Conservation (phyloP, 2,329 filamentous ascomycete genomes). For the Alternaria conjuncta region DNA sequence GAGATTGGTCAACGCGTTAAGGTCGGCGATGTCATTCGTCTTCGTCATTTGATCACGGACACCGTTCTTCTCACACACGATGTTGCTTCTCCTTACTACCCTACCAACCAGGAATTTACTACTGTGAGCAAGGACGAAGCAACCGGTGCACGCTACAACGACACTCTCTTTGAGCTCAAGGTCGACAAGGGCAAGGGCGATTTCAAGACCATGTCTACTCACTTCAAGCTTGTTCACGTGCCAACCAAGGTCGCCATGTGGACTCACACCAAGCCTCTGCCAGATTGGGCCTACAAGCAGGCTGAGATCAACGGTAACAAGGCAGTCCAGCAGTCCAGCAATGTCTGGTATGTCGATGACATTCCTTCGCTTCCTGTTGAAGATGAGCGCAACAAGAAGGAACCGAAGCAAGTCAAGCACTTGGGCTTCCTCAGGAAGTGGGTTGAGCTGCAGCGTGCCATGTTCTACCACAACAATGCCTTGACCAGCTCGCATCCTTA, state of each 20-base stretch:
- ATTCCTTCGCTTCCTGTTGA: slow-evolving; percentile 79
- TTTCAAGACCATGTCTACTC: slow-evolving; percentile 87
- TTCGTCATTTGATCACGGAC: slow-evolving; percentile 86
- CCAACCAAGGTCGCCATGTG: slow-evolving; percentile 98
- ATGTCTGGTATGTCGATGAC: slow-evolving; percentile 93
- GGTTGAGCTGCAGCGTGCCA: slow-evolving; percentile 93
- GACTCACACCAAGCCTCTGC: slow-evolving; percentile 94
- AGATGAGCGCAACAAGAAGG: slow-evolving; percentile 74
- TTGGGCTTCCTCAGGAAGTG: slow-evolving; percentile 93
- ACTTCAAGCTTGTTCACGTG: slow-evolving; percentile 95
- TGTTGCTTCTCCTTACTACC: slow-evolving; percentile 93
- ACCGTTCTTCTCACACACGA: slow-evolving; percentile 90
- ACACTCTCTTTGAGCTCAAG: slow-evolving; percentile 90
- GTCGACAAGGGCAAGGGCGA: slow-evolving; percentile 85
- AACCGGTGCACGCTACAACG: slow-evolving; percentile 75
- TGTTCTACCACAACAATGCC: slow-evolving; percentile 99
- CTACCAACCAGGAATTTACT: slow-evolving; percentile 98
- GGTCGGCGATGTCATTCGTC: slow-evolving; percentile 84
- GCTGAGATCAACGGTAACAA: slow-evolving; percentile 99
- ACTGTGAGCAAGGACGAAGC: slow-evolving; percentile 77
- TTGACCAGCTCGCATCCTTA: slow-evolving; percentile 97
- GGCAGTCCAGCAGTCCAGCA: slow-evolving; percentile 86
- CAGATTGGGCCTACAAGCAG: slow-evolving; percentile 96
- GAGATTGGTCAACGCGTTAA: slow-evolving; percentile 70
- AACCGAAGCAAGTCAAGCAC: slow-evolving; percentile 78